A percentile compares a stretch with the other conserved stretches of the same genome.
Conservation (phyloP, 2,329 filamentous ascomycete species). For the Cryphonectria parasitica region DNA sequence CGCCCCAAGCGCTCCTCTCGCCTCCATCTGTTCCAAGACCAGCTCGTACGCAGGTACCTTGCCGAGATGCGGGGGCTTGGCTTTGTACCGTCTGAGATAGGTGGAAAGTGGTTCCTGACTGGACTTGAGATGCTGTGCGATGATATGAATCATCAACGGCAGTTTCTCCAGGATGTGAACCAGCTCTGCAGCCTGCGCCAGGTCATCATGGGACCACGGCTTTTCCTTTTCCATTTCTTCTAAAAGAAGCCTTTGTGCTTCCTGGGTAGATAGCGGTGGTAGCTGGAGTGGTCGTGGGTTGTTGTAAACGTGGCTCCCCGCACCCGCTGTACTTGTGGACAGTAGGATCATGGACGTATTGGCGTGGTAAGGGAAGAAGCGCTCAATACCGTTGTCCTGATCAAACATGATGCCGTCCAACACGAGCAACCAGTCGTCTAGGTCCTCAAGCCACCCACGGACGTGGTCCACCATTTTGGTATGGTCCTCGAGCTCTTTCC, state of each 20-base stretch:
- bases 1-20: conserved; percentile 54
- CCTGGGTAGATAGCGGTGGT: conserved; percentile 55
- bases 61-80: conserved; percentile 55
- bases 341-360: conserved; percentile 71
- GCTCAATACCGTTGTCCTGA: conserved; percentile 57
- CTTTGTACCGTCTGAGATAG: conserved; percentile 62
- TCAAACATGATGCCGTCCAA: conserved; percentile 70
- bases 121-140: conserved; percentile 63
- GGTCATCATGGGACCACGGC: conserved; percentile 58
- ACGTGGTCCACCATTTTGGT: conserved; percentile 60
- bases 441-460: conserved; percentile 62
- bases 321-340: conserved; percentile 62
- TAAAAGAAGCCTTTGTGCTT: conserved; percentile 65
- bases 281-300: conserved; percentile 62
- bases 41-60: conserved; percentile 51
- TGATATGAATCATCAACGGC: conserved; percentile 70
- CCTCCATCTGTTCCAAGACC: conserved; percentile 54
- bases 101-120: conserved; percentile 64
- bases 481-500: conserved; percentile 43
- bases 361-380: conserved; percentile 66
- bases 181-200: conserved; percentile 61
- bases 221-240: conserved; percentile 63
- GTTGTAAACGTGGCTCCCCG: conserved; percentile 60
- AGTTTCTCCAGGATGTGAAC: conserved; percentile 67
- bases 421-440: conserved; percentile 68